Conservation (phyloP, 768 basidiomycete genomes). For the Albatrellus ellisii region DNA sequence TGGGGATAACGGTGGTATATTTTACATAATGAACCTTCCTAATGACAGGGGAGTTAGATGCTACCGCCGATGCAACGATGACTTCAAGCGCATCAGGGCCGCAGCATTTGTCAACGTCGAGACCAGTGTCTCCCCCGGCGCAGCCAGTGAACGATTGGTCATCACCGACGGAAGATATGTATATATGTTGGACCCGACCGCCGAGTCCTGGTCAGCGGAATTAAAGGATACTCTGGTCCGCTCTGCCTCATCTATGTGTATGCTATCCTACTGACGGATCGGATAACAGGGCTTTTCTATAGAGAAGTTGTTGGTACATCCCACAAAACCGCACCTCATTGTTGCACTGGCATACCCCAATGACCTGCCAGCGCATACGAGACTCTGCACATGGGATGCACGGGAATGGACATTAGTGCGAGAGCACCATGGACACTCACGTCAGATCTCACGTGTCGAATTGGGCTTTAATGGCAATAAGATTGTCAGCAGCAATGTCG, state of each 20-base stretch:
- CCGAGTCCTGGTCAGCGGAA: conserved; percentile 72
- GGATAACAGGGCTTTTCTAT: conserved; percentile 74
- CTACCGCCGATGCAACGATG: conserved; percentile 69
- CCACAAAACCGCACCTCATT: conserved; percentile 59
- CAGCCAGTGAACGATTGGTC: conserved; percentile 44
- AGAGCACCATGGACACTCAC: conserved; percentile 78
- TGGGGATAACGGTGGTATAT: conserved; percentile 74
- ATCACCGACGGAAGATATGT: conserved; percentile 85
- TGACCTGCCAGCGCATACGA: too few relatives aligned
- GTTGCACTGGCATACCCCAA: conserved; percentile 81
- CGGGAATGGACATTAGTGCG: conserved; percentile 68
- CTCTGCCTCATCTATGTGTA: conserved; percentile 7
- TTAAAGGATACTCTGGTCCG: conserved; percentile 72
- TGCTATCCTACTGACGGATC: not conserved
- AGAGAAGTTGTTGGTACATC: conserved; percentile 65
- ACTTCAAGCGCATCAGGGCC: conserved; percentile 82
- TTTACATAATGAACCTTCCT: conserved; percentile 76
- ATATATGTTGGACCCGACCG: conserved; percentile 88
- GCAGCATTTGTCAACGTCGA: conserved; percentile 73
- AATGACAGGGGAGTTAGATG: conserved; percentile 78
- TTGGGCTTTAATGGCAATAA: conserved; percentile 59
- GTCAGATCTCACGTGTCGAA: conserved; percentile 60
- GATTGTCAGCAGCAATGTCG: conserved; percentile 83
- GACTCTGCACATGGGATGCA: conserved; percentile 86
- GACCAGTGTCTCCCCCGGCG: too few relatives aligned